phyloP scores from a whole-genome alignment of 257 asterid genomes.

The Solanum virginianum region DNA sequence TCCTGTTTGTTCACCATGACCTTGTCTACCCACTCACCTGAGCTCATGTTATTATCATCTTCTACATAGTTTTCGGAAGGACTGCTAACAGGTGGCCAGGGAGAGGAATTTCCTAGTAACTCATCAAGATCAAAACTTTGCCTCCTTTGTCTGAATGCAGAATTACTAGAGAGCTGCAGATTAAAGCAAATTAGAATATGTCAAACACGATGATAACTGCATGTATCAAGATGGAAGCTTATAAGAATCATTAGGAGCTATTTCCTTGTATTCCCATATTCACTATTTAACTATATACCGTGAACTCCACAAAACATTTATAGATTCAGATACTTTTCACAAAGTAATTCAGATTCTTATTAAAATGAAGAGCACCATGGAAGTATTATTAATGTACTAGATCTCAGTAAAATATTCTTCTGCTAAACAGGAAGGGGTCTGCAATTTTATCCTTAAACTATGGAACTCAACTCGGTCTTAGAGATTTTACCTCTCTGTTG shows the following conservation, averaged over 20 bases:
- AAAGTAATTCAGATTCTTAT: not conserved
- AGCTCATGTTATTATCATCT: conserved; percentile 52
- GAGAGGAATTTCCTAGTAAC: conserved; percentile 60
- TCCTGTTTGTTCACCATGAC: conserved; percentile 93
- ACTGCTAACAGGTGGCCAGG: conserved; percentile 72
- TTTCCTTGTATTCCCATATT: not conserved
- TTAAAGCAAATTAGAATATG: not conserved
- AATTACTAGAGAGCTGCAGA: conserved; percentile 39
- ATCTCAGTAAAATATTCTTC: not conserved
- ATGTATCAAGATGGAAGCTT: not conserved
- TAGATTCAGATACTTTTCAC: not conserved
- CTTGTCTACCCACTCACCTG: conserved; percentile 97
- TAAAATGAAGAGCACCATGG: not conserved
- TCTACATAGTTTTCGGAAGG: conserved; percentile 31
- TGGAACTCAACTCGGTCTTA: not conserved
- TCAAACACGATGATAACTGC: not conserved
- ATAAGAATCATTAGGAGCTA: not conserved
- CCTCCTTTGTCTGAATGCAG: conserved; percentile 42
- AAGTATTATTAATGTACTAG: not conserved
- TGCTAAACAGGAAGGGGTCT: not conserved
- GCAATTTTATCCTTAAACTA: not conserved
- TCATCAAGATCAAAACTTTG: conserved; percentile 71
- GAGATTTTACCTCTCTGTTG: conserved; percentile 56
- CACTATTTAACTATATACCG: not conserved
- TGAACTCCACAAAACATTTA: not conserved